phyloP scores from a whole-genome alignment of 148 eudicot species.

The Rhododendron ferrugineum region DNA sequence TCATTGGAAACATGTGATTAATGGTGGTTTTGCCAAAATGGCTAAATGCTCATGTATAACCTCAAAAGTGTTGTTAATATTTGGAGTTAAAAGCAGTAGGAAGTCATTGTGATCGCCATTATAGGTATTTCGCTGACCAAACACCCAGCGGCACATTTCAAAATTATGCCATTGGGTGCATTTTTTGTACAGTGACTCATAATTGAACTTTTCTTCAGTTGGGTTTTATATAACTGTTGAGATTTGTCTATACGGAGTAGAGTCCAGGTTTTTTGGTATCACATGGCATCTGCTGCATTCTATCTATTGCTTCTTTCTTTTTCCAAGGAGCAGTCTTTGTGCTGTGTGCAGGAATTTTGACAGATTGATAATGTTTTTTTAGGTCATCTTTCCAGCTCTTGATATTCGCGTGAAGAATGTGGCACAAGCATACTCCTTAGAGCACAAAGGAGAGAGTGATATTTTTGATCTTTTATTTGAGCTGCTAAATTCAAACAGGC shows the following conservation, averaged over 20 bases:
- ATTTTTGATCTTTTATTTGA: slow-evolving; percentile 85
- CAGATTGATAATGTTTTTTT: slow-evolving; percentile 9
- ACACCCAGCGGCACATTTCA: background rate
- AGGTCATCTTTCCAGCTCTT: slow-evolving; percentile 98
- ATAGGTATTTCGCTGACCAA: background rate
- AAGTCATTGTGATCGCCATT: background rate
- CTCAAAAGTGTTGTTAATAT: background rate
- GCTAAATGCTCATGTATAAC: background rate
- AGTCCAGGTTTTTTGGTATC: background rate
- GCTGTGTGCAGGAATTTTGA: background rate
- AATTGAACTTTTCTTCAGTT: background rate
- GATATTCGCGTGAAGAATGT: slow-evolving; percentile 98
- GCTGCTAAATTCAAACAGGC: slow-evolving; percentile 49
- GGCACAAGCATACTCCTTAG: slow-evolving; percentile 90
- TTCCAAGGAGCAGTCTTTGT: background rate
- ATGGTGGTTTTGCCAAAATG: background rate
- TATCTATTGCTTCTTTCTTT: slow-evolving; percentile 1
- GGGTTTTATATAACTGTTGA: background rate
- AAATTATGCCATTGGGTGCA: background rate
- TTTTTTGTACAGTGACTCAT: background rate
- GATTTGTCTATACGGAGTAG: background rate
- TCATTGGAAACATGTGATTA: background rate
- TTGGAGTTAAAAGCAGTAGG: background rate
- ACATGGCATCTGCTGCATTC: background rate
- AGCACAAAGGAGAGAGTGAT: slow-evolving; percentile 92